phyloP scores from a whole-genome alignment of 352 stramenopile species.

The Pythium scleroteichum region DNA sequence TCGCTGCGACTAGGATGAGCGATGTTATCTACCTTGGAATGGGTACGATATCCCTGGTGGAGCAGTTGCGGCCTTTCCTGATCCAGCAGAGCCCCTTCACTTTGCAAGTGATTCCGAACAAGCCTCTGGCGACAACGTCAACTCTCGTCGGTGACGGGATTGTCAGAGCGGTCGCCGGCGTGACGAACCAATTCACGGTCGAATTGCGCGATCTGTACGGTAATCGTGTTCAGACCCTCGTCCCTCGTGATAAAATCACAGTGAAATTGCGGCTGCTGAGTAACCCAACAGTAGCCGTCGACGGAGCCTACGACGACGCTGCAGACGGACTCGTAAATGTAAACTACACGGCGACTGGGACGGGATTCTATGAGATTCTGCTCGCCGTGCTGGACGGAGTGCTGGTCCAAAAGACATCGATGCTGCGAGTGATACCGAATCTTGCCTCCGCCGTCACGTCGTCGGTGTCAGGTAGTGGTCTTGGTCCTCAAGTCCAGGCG shows the following conservation, averaged over 20 bases:
- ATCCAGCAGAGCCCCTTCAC: slow-evolving; percentile 27
- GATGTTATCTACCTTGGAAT: slow-evolving; percentile 13
- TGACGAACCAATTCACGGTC: slow-evolving; percentile 8
- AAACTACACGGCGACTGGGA: slow-evolving; percentile 14
- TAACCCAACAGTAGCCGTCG: neutral
- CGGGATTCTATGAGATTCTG: slow-evolving; percentile 19
- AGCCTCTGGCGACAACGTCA: slow-evolving; percentile 13
- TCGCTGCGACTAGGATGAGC: slow-evolving; percentile 15
- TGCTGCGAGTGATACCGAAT: slow-evolving; percentile 19
- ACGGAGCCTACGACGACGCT: neutral
- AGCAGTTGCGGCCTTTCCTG: slow-evolving; percentile 15
- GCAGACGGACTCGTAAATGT: slow-evolving; percentile 4
- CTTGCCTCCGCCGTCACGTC: slow-evolving; percentile 25
- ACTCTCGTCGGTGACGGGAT: slow-evolving; percentile 20
- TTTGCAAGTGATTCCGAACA: slow-evolving; percentile 16
- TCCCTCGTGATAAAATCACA: slow-evolving; percentile 8
- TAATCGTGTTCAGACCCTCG: slow-evolving; percentile 13
- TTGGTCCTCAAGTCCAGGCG: slow-evolving; percentile 21
- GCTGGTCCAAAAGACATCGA: slow-evolving; percentile 14
- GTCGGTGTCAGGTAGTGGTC: slow-evolving; percentile 10
- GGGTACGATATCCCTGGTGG: slow-evolving; percentile 13
- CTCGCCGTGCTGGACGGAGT: slow-evolving; percentile 10
- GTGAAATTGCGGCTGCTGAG: slow-evolving; percentile 11
- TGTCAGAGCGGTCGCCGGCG: slow-evolving; percentile 3
- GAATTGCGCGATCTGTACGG: slow-evolving; percentile 24